Evolutionary conservation across 371 early-diverging fungal species (phyloP).

Genomic region (Actinomortierella ambigua): DNA sequence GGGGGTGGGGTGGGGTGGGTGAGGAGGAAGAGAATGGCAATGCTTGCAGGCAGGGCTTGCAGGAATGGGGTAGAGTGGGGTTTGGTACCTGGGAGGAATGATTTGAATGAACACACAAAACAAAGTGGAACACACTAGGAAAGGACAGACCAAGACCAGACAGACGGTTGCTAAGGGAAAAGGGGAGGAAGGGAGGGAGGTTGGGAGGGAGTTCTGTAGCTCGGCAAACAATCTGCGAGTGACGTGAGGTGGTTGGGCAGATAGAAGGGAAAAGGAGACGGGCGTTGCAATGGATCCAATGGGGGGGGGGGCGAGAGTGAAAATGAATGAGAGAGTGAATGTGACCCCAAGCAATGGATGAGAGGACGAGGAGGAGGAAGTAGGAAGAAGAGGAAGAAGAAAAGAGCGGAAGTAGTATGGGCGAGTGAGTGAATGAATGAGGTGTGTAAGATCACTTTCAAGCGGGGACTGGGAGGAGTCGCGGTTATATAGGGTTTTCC

Average conservation of each 20-base stretch:
- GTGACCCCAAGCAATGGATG: not conserved
- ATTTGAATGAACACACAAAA: not conserved
- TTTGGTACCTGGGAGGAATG: not conserved
- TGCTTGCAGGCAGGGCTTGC: not conserved
- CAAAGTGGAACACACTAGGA: not conserved
- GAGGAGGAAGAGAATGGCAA: too few relatives aligned
- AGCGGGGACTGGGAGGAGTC: too few relatives aligned
- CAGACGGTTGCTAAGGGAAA: not conserved
- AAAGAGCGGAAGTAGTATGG: not conserved
- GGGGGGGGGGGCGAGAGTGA: not conserved
- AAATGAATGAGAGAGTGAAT: not conserved
- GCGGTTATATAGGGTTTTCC: too few relatives aligned
- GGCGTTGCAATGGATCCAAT: too few relatives aligned
- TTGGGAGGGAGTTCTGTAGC: constrained; percentile 3
- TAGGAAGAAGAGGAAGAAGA: not conserved
- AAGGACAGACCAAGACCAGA: not conserved
- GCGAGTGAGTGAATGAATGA: not conserved
- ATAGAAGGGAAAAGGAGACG: not conserved
- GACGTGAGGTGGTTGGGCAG: not conserved
- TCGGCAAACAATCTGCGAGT: too few relatives aligned
- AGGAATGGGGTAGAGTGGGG: not conserved
- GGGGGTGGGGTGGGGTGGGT: not conserved
- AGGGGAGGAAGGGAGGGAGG: constrained; percentile 4
- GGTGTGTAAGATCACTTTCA: not conserved
- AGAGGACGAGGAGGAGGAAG: not conserved